Conservation (phyloP, 2,329 filamentous ascomycete genomes). For the Boeremia lycopersici region DNA sequence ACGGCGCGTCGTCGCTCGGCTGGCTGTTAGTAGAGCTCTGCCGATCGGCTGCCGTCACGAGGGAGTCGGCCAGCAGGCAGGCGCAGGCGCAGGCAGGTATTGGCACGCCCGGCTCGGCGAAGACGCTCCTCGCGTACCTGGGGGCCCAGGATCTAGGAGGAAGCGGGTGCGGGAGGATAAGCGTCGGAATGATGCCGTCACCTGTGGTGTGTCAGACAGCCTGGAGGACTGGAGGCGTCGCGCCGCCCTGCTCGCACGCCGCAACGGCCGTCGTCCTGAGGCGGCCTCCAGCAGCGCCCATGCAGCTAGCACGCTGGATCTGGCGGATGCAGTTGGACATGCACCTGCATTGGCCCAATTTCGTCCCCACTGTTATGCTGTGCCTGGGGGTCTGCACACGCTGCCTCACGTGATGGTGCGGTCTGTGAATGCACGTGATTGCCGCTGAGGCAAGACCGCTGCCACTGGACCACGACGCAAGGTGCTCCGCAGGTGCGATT, state of each 20-base stretch:
- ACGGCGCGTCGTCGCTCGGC: conserved; percentile 48
- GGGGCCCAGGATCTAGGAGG: conserved; percentile 26
- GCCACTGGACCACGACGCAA: neutral
- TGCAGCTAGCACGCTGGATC: conserved; percentile 5
- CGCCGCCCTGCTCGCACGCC: conserved; percentile 23
- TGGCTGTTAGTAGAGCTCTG: conserved; percentile 42
- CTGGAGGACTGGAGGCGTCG: conserved; percentile 13
- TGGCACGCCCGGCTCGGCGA: conserved; percentile 40
- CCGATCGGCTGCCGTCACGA: conserved; percentile 37
- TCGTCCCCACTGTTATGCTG: conserved; percentile 5
- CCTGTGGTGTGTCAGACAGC: conserved; percentile 32
- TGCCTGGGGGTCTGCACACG: neutral
- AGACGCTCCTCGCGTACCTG: conserved; percentile 18
- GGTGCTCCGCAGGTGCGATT: too few species aligned
- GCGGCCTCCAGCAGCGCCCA: conserved; percentile 5
- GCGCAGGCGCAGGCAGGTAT: conserved; percentile 26
- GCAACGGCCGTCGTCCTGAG: neutral
- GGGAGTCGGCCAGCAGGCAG: conserved; percentile 13
- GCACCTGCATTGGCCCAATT: conserved; percentile 2
- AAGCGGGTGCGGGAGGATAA: conserved; percentile 44
- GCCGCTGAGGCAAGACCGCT: neutral
- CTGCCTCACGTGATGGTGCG: conserved; percentile 3
- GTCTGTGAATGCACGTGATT: neutral
- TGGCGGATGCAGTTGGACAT: neutral
- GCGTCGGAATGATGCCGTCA: conserved; percentile 46